Base-by-base conservation (phyloP, 805 yeast species). In the Pichia nakasei region DNA sequence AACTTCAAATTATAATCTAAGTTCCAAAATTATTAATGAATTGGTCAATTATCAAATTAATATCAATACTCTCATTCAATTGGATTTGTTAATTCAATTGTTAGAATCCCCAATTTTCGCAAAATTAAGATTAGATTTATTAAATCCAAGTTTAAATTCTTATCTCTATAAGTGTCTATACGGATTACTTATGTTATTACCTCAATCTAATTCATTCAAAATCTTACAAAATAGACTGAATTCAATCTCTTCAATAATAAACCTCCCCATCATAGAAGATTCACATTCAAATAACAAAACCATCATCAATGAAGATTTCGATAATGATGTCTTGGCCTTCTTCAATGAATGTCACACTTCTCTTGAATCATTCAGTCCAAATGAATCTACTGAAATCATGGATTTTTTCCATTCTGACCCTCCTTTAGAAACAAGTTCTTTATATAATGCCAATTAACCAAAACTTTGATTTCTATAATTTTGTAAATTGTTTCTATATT, bases 91-190 rank as follows among this genome's bases (percentile, higher is more conserved):
- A 35, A 94, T 93, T 8, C 97, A 93, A 60, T 65, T 91, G 24
- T 67, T 93, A 15, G 98, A 93, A 61, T 82, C 95, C 2, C 97
- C 97, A 1, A 89, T 88, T 2, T 89, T 93, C 61, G 82, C 95
- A 18, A 80, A 84, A 53, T 70, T 89, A 50, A 74, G 98, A 46
- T 67, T 93, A 43, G 96, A 91, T 61, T 67, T 93, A n/a, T 66
- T 93, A 38, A 95, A 86, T 56, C 96, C 96, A 1, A 85, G 81
- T 39, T 76, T 74, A 49, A 74, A 84, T 57, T 95, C 94, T 1
- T 84, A 74, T 55, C 65, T 93, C 29, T 85, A 82, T 69, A 86
- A 87, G 58, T 85, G 96, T 42, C 71, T 93, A 26, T 93, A 87
- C 59, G 98, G 97, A 2, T 73, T 93, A 26, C 67, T 93, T 47